Evolutionary conservation across 106 monocot genomes (phyloP).

Genomic region (Alisma plantagoaquatica): DNA sequence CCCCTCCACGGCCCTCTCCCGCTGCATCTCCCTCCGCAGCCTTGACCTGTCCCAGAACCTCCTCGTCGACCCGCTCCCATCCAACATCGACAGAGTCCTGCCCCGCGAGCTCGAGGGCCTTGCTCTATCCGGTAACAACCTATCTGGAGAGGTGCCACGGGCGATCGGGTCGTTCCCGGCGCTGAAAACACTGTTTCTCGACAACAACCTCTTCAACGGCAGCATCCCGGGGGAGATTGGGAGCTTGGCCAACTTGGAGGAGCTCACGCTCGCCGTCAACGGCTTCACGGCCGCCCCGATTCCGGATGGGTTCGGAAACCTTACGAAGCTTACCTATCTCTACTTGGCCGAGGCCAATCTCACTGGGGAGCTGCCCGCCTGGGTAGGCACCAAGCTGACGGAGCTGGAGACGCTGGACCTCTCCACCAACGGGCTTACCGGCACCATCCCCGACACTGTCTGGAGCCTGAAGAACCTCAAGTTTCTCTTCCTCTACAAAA

Average conservation of each 20-base stretch:
- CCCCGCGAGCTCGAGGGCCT: neutral
- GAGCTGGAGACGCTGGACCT: slow-evolving; percentile 35
- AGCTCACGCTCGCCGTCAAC: slow-evolving; percentile 30
- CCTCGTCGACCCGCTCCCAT: slow-evolving; percentile 30
- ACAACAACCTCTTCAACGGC: slow-evolving; percentile 43
- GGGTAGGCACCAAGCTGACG: slow-evolving; percentile 15
- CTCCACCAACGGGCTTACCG: slow-evolving; percentile 24
- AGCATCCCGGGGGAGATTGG: slow-evolving; percentile 29
- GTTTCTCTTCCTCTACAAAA: slow-evolving; percentile 23
- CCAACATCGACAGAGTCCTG: neutral
- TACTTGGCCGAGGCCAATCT: slow-evolving; percentile 26
- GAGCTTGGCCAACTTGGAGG: slow-evolving; percentile 21
- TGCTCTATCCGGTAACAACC: slow-evolving; percentile 7
- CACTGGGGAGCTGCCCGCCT: slow-evolving; percentile 34
- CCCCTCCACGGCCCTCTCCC: slow-evolving; percentile 7
- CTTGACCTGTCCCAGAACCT: slow-evolving; percentile 21
- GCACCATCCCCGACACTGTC: slow-evolving; percentile 30
- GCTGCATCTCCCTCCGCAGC: neutral
- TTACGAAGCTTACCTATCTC: slow-evolving; percentile 31
- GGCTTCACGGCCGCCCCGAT: slow-evolving; percentile 25
- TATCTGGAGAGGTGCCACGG: slow-evolving; percentile 27
- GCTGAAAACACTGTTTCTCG: slow-evolving; percentile 20
- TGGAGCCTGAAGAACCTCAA: slow-evolving; percentile 46
- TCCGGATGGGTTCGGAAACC: slow-evolving; percentile 28
- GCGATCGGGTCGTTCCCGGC: slow-evolving; percentile 20